Conservation (phyloP, 2,329 filamentous ascomycete genomes). For the Myotisia sp. region DNA sequence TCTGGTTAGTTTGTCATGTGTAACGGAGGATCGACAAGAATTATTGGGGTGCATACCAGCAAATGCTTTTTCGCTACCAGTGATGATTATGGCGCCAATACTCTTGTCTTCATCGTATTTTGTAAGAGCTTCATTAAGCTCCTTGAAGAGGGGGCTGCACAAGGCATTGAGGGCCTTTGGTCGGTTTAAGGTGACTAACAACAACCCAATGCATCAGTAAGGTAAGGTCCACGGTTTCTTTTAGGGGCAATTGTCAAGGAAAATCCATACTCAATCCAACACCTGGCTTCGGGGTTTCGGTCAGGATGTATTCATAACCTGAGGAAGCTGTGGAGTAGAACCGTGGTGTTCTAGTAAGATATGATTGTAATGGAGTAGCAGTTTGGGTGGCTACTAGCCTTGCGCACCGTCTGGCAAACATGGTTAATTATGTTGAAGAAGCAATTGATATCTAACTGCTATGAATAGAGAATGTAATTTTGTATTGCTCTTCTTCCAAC, state of each 20-base stretch:
- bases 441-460: constrained; percentile 1
- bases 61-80: constrained; percentile 79
- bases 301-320: constrained; percentile 66
- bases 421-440: constrained; percentile 13
- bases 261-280: constrained; percentile 74
- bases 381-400: constrained; percentile 47
- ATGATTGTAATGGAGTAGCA: constrained; percentile 24
- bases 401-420: constrained; percentile 38
- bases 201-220: neutral
- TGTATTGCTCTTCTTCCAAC: too few relatives aligned
- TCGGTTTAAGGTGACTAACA: constrained; percentile 73
- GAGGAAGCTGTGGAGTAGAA: constrained; percentile 30
- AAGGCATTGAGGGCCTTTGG: constrained; percentile 93
- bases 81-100: constrained; percentile 67
- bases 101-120: constrained; percentile 55
- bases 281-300: constrained; percentile 70
- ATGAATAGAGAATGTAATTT: too few relatives aligned
- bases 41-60: constrained; percentile 36
- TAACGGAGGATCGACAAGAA: neutral
- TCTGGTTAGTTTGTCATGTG: constrained; percentile 2
- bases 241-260: constrained; percentile 4
- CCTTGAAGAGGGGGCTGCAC: constrained; percentile 74
- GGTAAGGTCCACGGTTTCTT: neutral
- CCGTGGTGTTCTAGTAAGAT: constrained; percentile 21
- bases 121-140: constrained; percentile 67